Percentiles rank a stretch among this genome's conserved stretches.
Evolutionary conservation across 495 filamentous ascomycete genomes (phyloP).

Genomic region (Aspergillus steynii): DNA sequence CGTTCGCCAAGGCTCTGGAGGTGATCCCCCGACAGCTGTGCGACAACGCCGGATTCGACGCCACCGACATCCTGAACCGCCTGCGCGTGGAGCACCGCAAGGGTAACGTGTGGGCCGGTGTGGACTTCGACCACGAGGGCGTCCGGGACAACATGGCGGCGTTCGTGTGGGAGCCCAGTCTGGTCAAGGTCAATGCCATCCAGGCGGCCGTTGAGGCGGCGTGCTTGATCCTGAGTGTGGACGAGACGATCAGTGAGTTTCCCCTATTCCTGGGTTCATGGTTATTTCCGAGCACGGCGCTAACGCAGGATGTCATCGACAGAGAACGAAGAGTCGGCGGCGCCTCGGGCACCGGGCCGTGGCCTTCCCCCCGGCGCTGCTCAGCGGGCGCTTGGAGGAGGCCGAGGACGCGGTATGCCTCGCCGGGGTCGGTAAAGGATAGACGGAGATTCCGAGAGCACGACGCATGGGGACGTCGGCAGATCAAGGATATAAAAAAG

Average conservation of each 20-base stretch:
- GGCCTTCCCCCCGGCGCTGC: conserved; percentile 89
- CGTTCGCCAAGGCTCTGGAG: conserved; percentile 95
- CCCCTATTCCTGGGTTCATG: background rate
- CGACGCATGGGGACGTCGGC: background rate
- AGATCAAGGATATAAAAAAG: background rate
- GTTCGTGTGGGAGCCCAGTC: conserved; percentile 95
- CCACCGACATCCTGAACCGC: conserved; percentile 93
- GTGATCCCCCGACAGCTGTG: conserved; percentile 95
- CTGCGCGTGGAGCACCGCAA: conserved; percentile 92
- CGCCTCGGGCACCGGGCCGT: conserved; percentile 74
- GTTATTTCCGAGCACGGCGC: background rate
- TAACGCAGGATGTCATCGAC: conserved; percentile 7
- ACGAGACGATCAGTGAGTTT: conserved; percentile 86
- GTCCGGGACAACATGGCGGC: conserved; percentile 87
- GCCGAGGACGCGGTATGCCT: conserved; percentile 89
- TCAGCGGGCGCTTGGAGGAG: conserved; percentile 80
- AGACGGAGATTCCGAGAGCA: background rate
- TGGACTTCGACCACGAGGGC: conserved; percentile 91
- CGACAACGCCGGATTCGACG: conserved; percentile 97
- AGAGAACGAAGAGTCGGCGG: conserved; percentile 86
- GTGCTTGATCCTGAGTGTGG: conserved; percentile 92
- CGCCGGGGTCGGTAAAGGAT: conserved; percentile 36
- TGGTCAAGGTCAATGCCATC: conserved; percentile 97
- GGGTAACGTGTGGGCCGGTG: conserved; percentile 89
- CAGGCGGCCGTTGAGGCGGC: conserved; percentile 93